Conservation (phyloP, 139 green algal species). For the Volvox reticuliferus region DNA sequence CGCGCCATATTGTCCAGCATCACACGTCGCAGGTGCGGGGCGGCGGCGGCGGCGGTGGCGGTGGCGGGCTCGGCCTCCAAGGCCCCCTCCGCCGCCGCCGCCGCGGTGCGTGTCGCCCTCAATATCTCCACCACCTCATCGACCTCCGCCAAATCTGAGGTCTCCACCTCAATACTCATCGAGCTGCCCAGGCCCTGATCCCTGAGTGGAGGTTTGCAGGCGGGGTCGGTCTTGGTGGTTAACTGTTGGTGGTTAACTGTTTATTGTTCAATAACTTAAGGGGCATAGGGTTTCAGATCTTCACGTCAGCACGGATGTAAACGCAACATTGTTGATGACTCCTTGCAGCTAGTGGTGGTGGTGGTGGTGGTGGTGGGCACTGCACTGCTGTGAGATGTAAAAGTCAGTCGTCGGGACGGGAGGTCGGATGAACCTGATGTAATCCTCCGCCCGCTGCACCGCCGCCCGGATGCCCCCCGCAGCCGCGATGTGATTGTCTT, state of each 20-base stretch:
- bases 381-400: too few species aligned
- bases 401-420: too few species aligned
- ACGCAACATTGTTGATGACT: too few species aligned
- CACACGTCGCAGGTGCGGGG: slow-evolving; percentile 73
- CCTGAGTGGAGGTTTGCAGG: neutral
- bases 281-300: too few species aligned
- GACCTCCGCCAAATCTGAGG: slow-evolving; percentile 92
- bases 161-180: slow-evolving; percentile 92
- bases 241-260: too few species aligned
- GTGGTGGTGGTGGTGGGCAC: too few species aligned
- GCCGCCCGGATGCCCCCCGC: slow-evolving; percentile 90
- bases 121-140: slow-evolving; percentile 76
- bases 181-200: slow-evolving; percentile 34
- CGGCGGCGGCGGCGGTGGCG: neutral
- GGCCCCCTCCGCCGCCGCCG: slow-evolving; percentile 78
- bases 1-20: slow-evolving; percentile 99
- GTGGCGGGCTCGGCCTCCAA: slow-evolving; percentile 79
- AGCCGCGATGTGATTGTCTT: slow-evolving; percentile 99
- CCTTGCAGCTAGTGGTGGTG: too few species aligned
- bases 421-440: slow-evolving; percentile 49
- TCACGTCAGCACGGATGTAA: too few species aligned
- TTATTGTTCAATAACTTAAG: too few species aligned
- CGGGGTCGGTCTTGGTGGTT: too few species aligned
- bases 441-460: slow-evolving; percentile 70
- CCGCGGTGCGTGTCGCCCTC: slow-evolving; percentile 40